Percentiles rank a stretch among this genome's conserved stretches.
Conservation (phyloP, 768 basidiomycete species). For the Tulasnella sp. region DNA sequence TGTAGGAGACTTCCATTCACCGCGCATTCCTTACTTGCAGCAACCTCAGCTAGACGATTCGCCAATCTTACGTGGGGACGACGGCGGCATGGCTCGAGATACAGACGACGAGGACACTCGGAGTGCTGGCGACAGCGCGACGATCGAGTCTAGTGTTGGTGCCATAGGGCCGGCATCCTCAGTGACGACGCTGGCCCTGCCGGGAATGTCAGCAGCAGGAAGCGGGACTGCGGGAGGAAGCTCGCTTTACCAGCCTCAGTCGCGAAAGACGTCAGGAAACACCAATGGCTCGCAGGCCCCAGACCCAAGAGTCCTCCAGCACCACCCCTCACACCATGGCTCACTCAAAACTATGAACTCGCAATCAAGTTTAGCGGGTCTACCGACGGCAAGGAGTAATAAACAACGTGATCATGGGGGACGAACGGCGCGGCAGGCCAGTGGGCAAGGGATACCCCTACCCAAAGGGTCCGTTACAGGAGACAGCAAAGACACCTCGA, state of each 20-base stretch:
- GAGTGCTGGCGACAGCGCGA: neutral
- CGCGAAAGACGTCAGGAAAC: neutral
- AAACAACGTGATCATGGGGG: neutral
- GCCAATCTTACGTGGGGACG: neutral
- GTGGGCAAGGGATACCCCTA: neutral
- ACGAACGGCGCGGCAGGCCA: neutral
- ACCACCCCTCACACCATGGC: neutral
- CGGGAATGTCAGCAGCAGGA: neutral
- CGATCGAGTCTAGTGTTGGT: neutral
- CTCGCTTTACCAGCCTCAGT: neutral
- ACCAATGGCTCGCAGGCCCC: neutral
- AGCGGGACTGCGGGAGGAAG: neutral
- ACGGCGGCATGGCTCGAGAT: neutral
- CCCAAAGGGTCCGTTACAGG: neutral
- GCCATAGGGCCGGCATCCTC: neutral
- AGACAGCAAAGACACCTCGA: neutral
- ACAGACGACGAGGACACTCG: neutral
- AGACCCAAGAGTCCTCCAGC: neutral
- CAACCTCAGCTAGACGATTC: neutral
- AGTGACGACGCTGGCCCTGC: neutral
- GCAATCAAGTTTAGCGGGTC: neutral
- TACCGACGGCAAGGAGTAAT: neutral
- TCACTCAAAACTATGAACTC: slow-evolving; percentile 8
- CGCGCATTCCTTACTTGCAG: neutral
- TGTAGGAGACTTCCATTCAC: neutral